Conservation (phyloP, 2,329 filamentous ascomycete species). For the Pezicula neosporulosa region DNA sequence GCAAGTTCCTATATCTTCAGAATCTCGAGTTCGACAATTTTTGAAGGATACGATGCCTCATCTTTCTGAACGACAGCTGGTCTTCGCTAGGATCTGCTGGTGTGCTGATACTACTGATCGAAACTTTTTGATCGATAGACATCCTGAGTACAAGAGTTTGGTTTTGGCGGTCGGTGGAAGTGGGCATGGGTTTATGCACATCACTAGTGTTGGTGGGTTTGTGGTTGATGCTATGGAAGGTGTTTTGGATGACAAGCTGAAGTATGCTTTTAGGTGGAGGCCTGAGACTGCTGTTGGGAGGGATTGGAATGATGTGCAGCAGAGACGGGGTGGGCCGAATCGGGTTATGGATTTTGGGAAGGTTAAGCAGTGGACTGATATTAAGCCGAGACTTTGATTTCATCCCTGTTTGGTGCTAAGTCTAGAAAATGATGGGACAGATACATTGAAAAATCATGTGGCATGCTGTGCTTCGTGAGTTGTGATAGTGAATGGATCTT, state of each 20-base stretch:
- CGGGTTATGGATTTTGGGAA: slow-evolving; percentile 45
- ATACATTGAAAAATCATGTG: too few species aligned
- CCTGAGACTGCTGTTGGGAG: slow-evolving; percentile 44
- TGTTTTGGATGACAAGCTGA: slow-evolving; percentile 37
- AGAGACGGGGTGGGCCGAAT: slow-evolving; percentile 42
- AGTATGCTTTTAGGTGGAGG: slow-evolving; percentile 44
- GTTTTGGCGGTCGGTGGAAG: slow-evolving; percentile 47
- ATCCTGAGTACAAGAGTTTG: slow-evolving; percentile 39
- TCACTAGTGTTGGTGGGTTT: slow-evolving; percentile 46
- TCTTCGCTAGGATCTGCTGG: slow-evolving; percentile 52
- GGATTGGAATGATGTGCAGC: slow-evolving; percentile 45
- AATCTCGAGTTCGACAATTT: slow-evolving; percentile 43
- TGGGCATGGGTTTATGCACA: slow-evolving; percentile 49
- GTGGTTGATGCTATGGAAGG: slow-evolving; percentile 46
- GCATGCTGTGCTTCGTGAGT: too few species aligned
- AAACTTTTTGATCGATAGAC: slow-evolving; percentile 47
- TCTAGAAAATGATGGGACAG: too few species aligned
- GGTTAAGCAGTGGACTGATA: slow-evolving; percentile 37
- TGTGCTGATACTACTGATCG: slow-evolving; percentile 53
- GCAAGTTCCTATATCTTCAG: slow-evolving; percentile 44
- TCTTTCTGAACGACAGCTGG: slow-evolving; percentile 43
- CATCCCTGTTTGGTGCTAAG: too few species aligned
- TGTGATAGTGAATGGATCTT: too few species aligned
- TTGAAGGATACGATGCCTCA: slow-evolving; percentile 50
- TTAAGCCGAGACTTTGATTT: slow-evolving; percentile 3